phyloP scores from a whole-genome alignment of 1,139 yeast species.

The Yamadazyma dendronema region DNA sequence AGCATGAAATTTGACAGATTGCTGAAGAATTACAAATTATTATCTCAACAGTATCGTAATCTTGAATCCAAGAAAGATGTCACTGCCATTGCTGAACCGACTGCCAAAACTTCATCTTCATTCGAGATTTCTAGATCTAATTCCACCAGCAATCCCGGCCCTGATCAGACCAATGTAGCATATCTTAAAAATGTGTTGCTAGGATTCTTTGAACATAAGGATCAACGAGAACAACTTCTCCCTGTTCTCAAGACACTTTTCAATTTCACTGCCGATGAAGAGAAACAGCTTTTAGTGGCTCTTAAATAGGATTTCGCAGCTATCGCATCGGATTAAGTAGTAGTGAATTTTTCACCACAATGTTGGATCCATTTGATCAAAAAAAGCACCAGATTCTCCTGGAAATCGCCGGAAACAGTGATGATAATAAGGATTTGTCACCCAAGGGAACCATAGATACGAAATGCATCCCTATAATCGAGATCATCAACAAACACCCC shows the following conservation, averaged over 20 bases:
- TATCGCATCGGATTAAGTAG: neutral
- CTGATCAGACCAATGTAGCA: constrained; percentile 47
- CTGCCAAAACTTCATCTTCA: neutral
- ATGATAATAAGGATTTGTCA: constrained; percentile 59
- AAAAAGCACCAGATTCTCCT: constrained; percentile 59
- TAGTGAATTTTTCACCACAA: constrained; percentile 7
- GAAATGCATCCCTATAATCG: constrained; percentile 67
- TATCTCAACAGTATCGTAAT: constrained; percentile 57
- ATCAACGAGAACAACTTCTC: constrained; percentile 78
- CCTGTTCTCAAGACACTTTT: constrained; percentile 83
- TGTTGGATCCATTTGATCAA: constrained; percentile 63
- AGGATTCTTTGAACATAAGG: constrained; percentile 87
- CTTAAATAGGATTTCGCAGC: constrained; percentile 32
- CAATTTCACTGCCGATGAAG: constrained; percentile 67
- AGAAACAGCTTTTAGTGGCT: constrained; percentile 63
- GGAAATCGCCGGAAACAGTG: constrained; percentile 48
- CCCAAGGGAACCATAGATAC: constrained; percentile 85
- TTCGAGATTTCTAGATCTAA: constrained; percentile 3
- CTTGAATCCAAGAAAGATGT: constrained; percentile 16
- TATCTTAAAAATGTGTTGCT: constrained; percentile 84
- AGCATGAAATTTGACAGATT: constrained; percentile 63
- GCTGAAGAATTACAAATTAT: constrained; percentile 61
- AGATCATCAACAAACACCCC: constrained; percentile 56
- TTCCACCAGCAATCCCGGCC: constrained; percentile 1
- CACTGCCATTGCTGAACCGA: neutral